Conservation (phyloP, 352 stramenopile species). For the Peronospora farinosa region DNA sequence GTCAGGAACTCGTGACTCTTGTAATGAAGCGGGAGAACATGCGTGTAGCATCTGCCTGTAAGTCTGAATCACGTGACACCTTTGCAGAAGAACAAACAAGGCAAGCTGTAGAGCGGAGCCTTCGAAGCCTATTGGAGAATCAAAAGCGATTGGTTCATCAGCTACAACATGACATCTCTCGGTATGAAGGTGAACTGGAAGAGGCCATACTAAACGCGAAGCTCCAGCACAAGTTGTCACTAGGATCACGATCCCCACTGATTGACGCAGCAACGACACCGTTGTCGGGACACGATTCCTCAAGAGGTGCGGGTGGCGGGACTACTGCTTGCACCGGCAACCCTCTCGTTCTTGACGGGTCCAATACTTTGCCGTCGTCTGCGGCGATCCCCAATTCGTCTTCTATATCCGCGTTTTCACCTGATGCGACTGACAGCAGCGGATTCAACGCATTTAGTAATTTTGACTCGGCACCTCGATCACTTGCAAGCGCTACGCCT, state of each 20-base stretch:
- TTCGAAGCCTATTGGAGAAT: constrained; percentile 48
- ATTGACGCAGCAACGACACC: constrained; percentile 18
- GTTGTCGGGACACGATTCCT: no score
- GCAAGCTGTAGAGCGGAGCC: constrained; percentile 38
- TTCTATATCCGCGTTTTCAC: constrained; percentile 23
- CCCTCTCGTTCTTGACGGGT: constrained; percentile 16
- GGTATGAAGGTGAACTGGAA: constrained; percentile 47
- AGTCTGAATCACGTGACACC: constrained; percentile 9
- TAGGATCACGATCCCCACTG: constrained; percentile 24
- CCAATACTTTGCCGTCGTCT: constrained; percentile 10
- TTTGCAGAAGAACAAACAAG: constrained; percentile 31
- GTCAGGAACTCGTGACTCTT: constrained; percentile 59
- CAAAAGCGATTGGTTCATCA: constrained; percentile 51
- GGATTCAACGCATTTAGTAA: constrained; percentile 35
- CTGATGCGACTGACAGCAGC: constrained; percentile 28
- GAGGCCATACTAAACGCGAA: constrained; percentile 34
- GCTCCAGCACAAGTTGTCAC: constrained; percentile 28
- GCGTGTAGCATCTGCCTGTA: constrained; percentile 22
- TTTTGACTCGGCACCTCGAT: constrained; percentile 29
- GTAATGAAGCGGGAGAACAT: constrained; percentile 63
- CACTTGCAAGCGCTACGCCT: constrained; percentile 14
- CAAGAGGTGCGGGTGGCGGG: constrained; percentile 4
- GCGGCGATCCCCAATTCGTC: constrained; percentile 15
- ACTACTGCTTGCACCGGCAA: constrained; percentile 17
- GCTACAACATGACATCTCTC: constrained; percentile 45